Base-by-base conservation (phyloP, 208 protist species). In the Vickermania ingenoplastis region DNA sequence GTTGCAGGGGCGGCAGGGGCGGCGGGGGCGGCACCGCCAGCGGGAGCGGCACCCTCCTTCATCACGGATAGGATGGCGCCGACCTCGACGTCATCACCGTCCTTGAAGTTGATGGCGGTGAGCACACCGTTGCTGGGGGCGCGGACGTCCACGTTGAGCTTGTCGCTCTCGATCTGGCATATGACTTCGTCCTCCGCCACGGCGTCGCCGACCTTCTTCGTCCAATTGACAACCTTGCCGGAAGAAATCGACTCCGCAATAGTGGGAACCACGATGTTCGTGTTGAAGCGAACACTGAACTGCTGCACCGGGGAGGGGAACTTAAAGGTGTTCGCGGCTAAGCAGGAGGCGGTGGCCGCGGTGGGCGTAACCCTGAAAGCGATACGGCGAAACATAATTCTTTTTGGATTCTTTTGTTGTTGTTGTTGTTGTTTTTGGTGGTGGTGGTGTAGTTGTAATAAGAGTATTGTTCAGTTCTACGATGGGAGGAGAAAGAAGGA, bases 171-270 rank as follows among this genome's bases (percentile, higher is more conserved):
- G 60, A 99, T 94, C 50, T 96, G 81, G 55, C 91, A 95, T 57
- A 99, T 84, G 2, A 98, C 78, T 56, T 99, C 96, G 71, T 99
- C 98, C 67, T 95, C 86, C 3, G 86, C 73, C n/a, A 99, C 94
- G 61, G 81, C 69, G 59, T 99, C 97, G 36, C 97, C 97, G 31
- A 97, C 89, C 52, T 92, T 91, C 76, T 98, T 98, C 0, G 75
- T 78, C 94, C 96, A 99, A 49, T 83, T 75, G 31, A 92, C 89
- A 41, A 99, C 80, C 56, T 95, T 98, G 26, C 97, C 98, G 59
- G 96, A 93, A 53, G 77, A 95, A 79, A 99, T 99, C 13, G 97
- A 99, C 72, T 99, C 98, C 48, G 97, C 98, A 63, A 99, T 96
- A 24, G 74, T 70, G 21, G 97, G 98, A 1, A 98, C 96, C 24